Base-by-base conservation (phyloP, 2,329 filamentous ascomycete species). In the Pseudogymnoascus sp. region DNA sequence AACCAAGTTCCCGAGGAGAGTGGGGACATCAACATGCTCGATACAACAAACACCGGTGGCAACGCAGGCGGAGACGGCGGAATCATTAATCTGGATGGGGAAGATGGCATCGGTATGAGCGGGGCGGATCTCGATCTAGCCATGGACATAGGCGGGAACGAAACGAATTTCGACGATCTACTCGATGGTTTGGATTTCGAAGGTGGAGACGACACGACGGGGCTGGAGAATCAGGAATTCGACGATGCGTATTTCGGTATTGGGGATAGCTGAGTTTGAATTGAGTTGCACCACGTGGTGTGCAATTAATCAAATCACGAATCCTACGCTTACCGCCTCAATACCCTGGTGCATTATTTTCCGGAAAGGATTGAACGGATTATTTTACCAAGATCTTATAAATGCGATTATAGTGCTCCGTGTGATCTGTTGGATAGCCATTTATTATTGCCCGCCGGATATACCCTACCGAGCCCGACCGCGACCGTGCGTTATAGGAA, bases 51-150 rank as follows among this genome's bases (percentile, higher is more conserved):
- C 10, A 47, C 64, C 25, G 62, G 25, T 16, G 66, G 63, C 18
- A 65, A 64, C 25, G 23, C 59, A 33, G 67, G 63, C 31, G 59
- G n/a, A 35, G 31, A 56, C 7, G 65, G 64, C 60, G 37, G 56
- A 11, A 28, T 53, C 3, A 70, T 68, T 33, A 65, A 67, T 33
- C 63, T 66, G 12, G 66, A 47, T 38, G 59, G 42, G 18, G 33
- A 65, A 11, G 56, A 69, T n/a, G 67, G 69, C 44, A 21, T 69
- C 6, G 65, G 62, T 6, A 61, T 68, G 42, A 60, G 28, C 21
- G 33, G 56, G 33, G 35, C 31, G 7, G 64, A 63, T 61, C 80
- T 82, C 1, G 80, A 84, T 66, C 84, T 84, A 80, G 81, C 80
- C 28, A 77, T 82, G 72, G 79, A 75, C 28, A 76, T 76, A 31